phyloP scores from a whole-genome alignment of 768 basidiomycete species.

The Russula griseocarnosa region DNA sequence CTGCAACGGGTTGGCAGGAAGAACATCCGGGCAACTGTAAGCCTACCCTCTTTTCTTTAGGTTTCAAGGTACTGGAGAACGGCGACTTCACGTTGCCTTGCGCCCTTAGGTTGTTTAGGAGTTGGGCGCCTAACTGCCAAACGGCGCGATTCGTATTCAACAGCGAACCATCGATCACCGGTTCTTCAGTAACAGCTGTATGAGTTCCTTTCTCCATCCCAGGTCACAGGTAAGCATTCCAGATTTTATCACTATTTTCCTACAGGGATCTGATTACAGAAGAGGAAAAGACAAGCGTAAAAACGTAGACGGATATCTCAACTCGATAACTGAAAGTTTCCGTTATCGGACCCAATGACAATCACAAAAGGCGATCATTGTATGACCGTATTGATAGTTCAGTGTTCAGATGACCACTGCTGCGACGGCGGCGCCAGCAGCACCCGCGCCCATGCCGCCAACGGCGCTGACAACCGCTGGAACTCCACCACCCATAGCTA shows the following conservation, averaged over 20 bases:
- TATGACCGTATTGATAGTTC: not conserved
- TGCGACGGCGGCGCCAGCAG: not conserved
- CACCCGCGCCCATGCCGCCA: not conserved
- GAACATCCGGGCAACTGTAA: not conserved
- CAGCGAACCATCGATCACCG: not conserved
- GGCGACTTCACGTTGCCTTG: not conserved
- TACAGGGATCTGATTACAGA: not conserved
- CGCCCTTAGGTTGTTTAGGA: not conserved
- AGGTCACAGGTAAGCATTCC: not conserved
- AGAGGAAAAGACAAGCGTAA: not conserved
- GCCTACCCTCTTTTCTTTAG: not conserved
- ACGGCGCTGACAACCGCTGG: not conserved
- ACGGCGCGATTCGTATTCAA: not conserved
- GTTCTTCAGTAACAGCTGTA: not conserved
- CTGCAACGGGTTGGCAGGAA: not conserved
- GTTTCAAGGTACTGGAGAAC: not conserved
- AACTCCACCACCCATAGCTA: conserved; percentile 17
- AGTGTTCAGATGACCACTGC: not conserved
- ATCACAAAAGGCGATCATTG: not conserved
- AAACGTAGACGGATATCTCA: not conserved
- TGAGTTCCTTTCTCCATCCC: not conserved
- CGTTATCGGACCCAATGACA: not conserved
- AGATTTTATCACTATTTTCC: not conserved
- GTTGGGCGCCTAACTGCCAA: not conserved
- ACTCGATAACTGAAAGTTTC: not conserved